Evolutionary conservation across 768 basidiomycete genomes (phyloP).

Genomic region (Trametopsis cervina): DNA sequence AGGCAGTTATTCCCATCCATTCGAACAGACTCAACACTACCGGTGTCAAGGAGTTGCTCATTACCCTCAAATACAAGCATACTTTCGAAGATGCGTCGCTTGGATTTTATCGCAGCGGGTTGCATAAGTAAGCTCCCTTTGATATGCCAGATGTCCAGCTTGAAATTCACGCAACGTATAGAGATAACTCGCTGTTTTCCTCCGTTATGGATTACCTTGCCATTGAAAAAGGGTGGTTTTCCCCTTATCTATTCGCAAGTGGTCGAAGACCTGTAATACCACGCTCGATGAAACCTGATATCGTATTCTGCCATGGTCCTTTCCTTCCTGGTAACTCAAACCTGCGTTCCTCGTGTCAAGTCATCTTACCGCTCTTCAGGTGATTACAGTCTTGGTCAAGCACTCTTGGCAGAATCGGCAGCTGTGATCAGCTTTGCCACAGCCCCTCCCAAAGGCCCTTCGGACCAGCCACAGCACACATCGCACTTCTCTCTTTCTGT

Average conservation of each 20-base stretch:
- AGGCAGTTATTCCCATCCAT: conserved; percentile 43
- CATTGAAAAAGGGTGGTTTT: conserved; percentile 64
- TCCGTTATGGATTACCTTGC: conserved; percentile 57
- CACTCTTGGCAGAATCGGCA: conserved; percentile 49
- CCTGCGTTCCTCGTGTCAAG: not conserved
- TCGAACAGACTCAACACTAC: conserved; percentile 50
- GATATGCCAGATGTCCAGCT: too few species aligned
- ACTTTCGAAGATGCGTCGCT: conserved; percentile 51
- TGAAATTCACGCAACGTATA: conserved; percentile 16
- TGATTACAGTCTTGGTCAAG: conserved; percentile 55
- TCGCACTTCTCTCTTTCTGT: conserved; percentile 22
- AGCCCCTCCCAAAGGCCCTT: conserved; percentile 11
- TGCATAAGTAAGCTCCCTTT: conserved; percentile 40
- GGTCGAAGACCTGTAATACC: conserved; percentile 53
- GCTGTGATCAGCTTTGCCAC: conserved; percentile 40
- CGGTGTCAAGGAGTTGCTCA: conserved; percentile 45
- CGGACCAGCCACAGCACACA: conserved; percentile 3
- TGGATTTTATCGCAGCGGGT: conserved; percentile 54
- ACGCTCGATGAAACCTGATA: conserved; percentile 55
- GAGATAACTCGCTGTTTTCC: conserved; percentile 52
- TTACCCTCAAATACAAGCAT: conserved; percentile 56
- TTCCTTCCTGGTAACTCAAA: conserved; percentile 42
- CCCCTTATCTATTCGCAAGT: conserved; percentile 58
- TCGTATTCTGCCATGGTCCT: conserved; percentile 59
- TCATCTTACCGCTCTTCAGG: conserved; percentile 26